Conservation (phyloP, 257 asterid species). For the Jacaranda copaia region DNA sequence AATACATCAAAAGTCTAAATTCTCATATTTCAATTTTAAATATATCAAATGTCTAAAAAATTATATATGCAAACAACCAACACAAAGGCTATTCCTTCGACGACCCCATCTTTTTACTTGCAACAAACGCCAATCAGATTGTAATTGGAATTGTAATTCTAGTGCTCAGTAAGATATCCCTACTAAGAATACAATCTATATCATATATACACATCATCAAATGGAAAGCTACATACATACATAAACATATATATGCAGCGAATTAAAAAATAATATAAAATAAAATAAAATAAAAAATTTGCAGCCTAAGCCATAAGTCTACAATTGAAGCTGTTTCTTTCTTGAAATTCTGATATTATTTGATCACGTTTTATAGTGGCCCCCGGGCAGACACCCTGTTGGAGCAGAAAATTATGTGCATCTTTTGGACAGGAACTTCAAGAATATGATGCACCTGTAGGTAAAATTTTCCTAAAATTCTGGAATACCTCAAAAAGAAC, state of each 20-base stretch:
- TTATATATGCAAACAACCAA: too few species aligned
- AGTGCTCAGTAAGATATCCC: constrained; percentile 15
- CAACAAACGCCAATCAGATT: constrained; percentile 19
- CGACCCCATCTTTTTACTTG: too few species aligned
- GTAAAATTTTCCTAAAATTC: constrained; percentile 2
- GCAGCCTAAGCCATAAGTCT: constrained; percentile 30
- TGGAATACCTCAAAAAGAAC: constrained; percentile 11
- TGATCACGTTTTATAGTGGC: too few species aligned
- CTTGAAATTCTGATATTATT: constrained; percentile 7
- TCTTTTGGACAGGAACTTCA: constrained; percentile 7
- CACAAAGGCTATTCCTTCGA: too few species aligned
- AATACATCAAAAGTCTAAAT: too few species aligned
- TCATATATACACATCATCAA: neutral
- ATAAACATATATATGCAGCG: constrained; percentile 21
- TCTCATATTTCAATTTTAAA: too few species aligned
- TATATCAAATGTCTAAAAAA: too few species aligned
- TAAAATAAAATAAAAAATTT: constrained; percentile 3
- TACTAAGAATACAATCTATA: constrained; percentile 4
- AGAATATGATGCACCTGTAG: neutral
- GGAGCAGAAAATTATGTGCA: neutral
- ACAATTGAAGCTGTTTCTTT: constrained; percentile 22
- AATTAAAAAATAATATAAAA: neutral
- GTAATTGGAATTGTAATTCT: neutral
- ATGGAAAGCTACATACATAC: neutral
- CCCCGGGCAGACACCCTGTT: neutral